Conservation (phyloP, 768 basidiomycete species). For the Panaeolus cyanescens region DNA sequence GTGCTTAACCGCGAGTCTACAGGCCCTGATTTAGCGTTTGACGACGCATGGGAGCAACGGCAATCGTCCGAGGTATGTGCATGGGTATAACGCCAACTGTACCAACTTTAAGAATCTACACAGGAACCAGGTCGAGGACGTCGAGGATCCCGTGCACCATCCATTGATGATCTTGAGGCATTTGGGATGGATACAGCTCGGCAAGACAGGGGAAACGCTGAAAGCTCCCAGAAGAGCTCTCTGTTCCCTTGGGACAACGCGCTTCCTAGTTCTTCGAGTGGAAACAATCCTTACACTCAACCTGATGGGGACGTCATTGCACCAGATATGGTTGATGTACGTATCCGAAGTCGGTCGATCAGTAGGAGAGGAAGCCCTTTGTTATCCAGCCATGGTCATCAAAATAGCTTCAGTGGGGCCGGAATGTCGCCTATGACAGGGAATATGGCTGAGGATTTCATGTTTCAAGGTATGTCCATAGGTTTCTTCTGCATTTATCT, state of each 20-base stretch:
- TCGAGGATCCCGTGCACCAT: slow-evolving; percentile 59
- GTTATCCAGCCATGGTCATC: slow-evolving; percentile 47
- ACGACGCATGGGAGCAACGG: slow-evolving; percentile 12
- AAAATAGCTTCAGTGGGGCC: slow-evolving; percentile 40
- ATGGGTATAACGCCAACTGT: neutral
- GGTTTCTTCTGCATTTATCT: neutral
- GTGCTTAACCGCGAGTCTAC: too few species aligned
- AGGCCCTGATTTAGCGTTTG: slow-evolving; percentile 8
- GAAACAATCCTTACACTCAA: slow-evolving; percentile 33
- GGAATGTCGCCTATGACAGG: slow-evolving; percentile 57
- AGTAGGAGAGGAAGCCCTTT: slow-evolving; percentile 63
- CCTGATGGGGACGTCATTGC: slow-evolving; percentile 43
- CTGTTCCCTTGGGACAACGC: slow-evolving; percentile 88
- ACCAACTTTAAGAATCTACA: neutral
- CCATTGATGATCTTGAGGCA: slow-evolving; percentile 46
- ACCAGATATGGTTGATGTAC: slow-evolving; percentile 54
- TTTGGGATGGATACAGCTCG: slow-evolving; percentile 39
- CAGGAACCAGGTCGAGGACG: slow-evolving; percentile 90
- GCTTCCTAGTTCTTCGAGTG: slow-evolving; percentile 61
- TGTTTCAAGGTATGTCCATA: slow-evolving; percentile 58
- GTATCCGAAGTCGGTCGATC: slow-evolving; percentile 52
- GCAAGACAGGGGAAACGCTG: slow-evolving; percentile 34
- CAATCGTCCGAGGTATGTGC: slow-evolving; percentile 62
- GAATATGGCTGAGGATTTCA: slow-evolving; percentile 60
- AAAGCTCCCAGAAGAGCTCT: slow-evolving; percentile 62